Evolutionary conservation across 768 basidiomycete genomes (phyloP).

Genomic region (Lactifluus volemus): DNA sequence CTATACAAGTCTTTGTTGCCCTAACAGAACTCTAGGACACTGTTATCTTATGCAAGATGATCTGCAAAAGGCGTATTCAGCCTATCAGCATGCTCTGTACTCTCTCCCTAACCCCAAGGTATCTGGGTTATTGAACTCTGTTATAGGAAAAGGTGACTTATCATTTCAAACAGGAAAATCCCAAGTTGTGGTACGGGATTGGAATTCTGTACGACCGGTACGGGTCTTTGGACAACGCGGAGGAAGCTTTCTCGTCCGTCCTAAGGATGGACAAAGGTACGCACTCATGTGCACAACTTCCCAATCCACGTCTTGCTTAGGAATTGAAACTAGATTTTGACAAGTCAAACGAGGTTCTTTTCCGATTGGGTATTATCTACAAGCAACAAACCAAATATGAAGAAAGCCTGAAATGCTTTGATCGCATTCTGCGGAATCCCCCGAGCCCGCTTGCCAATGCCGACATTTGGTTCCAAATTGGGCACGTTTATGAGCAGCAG

Average conservation of each 20-base stretch:
- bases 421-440: conserved; percentile 91
- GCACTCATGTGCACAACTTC: not conserved
- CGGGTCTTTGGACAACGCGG: conserved; percentile 96
- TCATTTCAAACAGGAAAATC: conserved; percentile 59
- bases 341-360: conserved; percentile 97
- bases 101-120: conserved; percentile 94
- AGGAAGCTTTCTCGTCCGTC: conserved; percentile 96
- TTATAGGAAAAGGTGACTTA: conserved; percentile 6
- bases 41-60: conserved; percentile 99
- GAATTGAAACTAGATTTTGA: conserved; percentile 68
- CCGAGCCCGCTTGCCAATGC: conserved; percentile 93
- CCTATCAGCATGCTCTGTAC: conserved; percentile 97
- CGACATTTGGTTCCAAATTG: conserved; percentile 99
- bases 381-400: conserved; percentile 96
- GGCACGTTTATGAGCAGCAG: conserved; percentile 96
- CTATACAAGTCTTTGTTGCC: conserved; percentile 13
- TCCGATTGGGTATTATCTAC: conserved; percentile 97
- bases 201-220: conserved; percentile 99
- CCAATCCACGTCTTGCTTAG: not conserved
- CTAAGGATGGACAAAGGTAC: conserved; percentile 93
- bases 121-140: conserved; percentile 17
- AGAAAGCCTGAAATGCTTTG: conserved; percentile 86
- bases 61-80: conserved; percentile 95
- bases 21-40: conserved; percentile 48
- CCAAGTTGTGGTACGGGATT: conserved; percentile 99